These are phyloP conservation scores for Kalmanozyma brasiliensis DNA, from an alignment of 1,284 basidiomycete genomes.

Conservation along the genomic window DNA sequence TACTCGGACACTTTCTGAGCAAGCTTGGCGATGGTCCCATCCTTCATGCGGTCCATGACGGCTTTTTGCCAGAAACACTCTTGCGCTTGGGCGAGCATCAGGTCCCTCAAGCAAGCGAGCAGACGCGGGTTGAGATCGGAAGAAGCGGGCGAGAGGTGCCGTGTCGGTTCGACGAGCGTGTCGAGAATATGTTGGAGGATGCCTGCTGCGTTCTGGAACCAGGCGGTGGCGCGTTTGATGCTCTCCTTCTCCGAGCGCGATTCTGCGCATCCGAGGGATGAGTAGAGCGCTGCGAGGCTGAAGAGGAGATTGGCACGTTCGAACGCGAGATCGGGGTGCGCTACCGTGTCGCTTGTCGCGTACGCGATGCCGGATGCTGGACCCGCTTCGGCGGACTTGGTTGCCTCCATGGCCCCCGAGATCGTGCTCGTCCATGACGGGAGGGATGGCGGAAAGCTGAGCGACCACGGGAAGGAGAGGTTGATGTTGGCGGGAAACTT, in stretches of 20 bases:
- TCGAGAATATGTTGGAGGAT: constrained; percentile 47
- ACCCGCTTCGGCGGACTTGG: constrained; percentile 38
- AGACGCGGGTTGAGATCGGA: constrained; percentile 71
- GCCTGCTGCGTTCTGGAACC: constrained; percentile 61
- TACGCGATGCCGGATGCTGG: constrained; percentile 30
- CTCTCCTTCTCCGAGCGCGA: constrained; percentile 56
- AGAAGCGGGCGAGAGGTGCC: constrained; percentile 24
- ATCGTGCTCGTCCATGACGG: constrained; percentile 44
- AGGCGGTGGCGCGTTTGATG: constrained; percentile 55
- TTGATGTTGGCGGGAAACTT: constrained; percentile 75
- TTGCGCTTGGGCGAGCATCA: constrained; percentile 93
- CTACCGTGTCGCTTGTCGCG: constrained; percentile 42
- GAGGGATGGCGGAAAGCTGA: constrained; percentile 48
- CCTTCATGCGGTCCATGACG: constrained; percentile 81
- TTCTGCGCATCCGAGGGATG: constrained; percentile 51
- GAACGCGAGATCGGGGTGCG: constrained; percentile 51
- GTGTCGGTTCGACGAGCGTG: constrained; percentile 33
- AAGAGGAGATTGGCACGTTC: constrained; percentile 59
- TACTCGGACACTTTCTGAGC: constrained; percentile 75
- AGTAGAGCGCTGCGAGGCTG: constrained; percentile 53
- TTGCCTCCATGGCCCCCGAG: constrained; percentile 42
- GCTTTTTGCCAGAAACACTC: constrained; percentile 97
- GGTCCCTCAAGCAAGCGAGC: constrained; percentile 76
- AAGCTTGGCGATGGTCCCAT: constrained; percentile 85
- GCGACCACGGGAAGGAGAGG: constrained; percentile 56